phyloP scores from a whole-genome alignment of 441 rosid species.

The Populus hybrid region DNA sequence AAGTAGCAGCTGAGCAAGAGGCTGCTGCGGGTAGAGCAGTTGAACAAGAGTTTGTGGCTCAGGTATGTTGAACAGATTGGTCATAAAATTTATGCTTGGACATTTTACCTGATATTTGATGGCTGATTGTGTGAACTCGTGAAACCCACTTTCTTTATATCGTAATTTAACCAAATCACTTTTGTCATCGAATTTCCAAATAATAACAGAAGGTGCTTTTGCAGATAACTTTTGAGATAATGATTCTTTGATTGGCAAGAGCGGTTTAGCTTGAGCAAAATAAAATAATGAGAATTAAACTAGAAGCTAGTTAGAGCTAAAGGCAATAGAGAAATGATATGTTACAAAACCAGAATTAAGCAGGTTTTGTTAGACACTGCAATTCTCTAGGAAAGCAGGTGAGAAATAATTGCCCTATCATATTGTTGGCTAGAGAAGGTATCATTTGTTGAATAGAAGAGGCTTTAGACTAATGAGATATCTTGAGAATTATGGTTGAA shows the following conservation, averaged over 20 bases:
- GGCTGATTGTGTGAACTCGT: background rate
- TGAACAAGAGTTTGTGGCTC: slow-evolving; percentile 69
- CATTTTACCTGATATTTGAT: background rate
- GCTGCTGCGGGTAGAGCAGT: slow-evolving; percentile 96
- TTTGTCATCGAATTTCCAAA: background rate
- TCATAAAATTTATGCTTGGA: background rate
- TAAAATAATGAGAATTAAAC: background rate
- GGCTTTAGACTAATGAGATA: background rate
- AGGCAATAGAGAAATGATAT: background rate
- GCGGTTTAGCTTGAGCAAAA: background rate
- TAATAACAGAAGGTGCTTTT: background rate
- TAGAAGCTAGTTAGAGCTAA: background rate
- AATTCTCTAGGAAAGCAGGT: background rate
- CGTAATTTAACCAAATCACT: background rate
- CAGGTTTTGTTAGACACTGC: background rate
- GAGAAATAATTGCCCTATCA: background rate
- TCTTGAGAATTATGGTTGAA: background rate
- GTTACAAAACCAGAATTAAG: background rate
- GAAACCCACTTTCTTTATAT: background rate
- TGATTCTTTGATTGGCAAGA: background rate
- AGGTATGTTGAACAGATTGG: slow-evolving; percentile 40
- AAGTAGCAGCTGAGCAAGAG: slow-evolving; percentile 96
- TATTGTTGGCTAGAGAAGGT: background rate
- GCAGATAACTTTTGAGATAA: background rate
- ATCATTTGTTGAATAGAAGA: background rate